phyloP scores from a whole-genome alignment of 2,329 filamentous ascomycete species.

The Alternaria arbusti region DNA sequence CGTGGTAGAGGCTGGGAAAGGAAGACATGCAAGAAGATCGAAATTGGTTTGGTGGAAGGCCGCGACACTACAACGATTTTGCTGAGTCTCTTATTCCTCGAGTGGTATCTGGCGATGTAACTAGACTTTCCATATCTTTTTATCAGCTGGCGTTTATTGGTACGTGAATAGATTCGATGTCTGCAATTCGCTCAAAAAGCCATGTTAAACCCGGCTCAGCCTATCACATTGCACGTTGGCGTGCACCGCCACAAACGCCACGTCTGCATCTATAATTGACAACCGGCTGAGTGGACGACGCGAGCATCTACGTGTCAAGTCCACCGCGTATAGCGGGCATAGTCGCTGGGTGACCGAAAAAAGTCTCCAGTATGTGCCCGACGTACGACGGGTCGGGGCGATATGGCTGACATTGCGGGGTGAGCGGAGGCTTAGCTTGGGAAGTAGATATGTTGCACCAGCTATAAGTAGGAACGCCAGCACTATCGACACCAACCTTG shows the following conservation, averaged over 20 bases:
- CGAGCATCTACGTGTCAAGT: constrained; percentile 1
- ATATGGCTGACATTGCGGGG: neutral
- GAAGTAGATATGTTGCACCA: neutral
- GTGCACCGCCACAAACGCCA: constrained; percentile 5
- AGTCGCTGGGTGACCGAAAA: neutral
- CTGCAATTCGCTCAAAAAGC: neutral
- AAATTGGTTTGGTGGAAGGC: neutral
- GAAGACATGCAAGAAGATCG: neutral
- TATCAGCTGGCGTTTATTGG: neutral
- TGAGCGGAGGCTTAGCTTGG: neutral
- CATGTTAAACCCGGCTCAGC: neutral
- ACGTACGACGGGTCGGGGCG: neutral
- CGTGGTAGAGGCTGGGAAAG: neutral
- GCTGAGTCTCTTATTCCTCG: neutral
- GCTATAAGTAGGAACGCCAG: neutral
- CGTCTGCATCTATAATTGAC: constrained; percentile 9
- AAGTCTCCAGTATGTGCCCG: neutral
- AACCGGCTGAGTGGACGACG: constrained; percentile 2
- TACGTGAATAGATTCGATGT: neutral
- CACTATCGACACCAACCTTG: neutral
- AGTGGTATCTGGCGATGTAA: neutral
- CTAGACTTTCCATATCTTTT: neutral
- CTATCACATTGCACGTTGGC: constrained; percentile 1
- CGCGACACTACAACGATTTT: neutral
- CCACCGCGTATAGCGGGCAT: neutral